A percentile compares a stretch with the other conserved stretches of the same genome.
phyloP scores from a whole-genome alignment of 768 basidiomycete species.

The Tulasnella sp. region DNA sequence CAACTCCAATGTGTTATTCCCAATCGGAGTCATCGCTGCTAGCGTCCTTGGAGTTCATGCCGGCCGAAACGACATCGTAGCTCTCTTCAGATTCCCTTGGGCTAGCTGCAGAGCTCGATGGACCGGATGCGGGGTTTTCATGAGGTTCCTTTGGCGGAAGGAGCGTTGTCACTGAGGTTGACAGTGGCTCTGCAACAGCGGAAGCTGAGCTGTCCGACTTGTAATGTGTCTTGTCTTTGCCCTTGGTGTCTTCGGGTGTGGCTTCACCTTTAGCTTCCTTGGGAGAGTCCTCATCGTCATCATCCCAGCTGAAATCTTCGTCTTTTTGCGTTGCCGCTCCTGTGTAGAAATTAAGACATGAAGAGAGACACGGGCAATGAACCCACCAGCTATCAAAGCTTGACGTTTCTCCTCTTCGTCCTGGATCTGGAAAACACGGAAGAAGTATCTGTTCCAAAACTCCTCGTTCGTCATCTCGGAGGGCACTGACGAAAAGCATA shows the following conservation, averaged over 20 bases:
- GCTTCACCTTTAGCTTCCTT: background rate
- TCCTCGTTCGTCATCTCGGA: constrained; percentile 44
- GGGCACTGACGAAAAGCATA: constrained; percentile 41
- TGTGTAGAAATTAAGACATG: constrained; percentile 6
- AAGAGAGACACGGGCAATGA: background rate
- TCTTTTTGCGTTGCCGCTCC: constrained; percentile 40
- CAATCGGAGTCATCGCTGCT: constrained; percentile 13
- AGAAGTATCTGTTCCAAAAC: constrained; percentile 88
- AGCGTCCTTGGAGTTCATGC: constrained; percentile 10
- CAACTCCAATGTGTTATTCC: too few relatives aligned
- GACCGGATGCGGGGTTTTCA: constrained; percentile 23
- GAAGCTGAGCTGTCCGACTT: constrained; percentile 20
- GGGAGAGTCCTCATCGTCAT: constrained; percentile 60
- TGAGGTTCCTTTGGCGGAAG: constrained; percentile 18
- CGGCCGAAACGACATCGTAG: constrained; percentile 43
- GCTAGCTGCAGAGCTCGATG: constrained; percentile 30
- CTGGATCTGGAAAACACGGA: constrained; percentile 70
- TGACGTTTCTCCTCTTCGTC: constrained; percentile 69
- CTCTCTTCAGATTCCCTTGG: constrained; percentile 42
- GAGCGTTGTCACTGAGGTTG: background rate
- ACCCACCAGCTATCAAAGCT: constrained; percentile 56
- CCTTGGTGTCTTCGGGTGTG: constrained; percentile 4
- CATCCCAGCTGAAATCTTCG: constrained; percentile 89
- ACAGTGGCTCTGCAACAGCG: constrained; percentile 15
- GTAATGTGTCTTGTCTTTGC: constrained; percentile 2